Conservation (phyloP, 257 asterid genomes). For the Dorcoceras hygrometricum region DNA sequence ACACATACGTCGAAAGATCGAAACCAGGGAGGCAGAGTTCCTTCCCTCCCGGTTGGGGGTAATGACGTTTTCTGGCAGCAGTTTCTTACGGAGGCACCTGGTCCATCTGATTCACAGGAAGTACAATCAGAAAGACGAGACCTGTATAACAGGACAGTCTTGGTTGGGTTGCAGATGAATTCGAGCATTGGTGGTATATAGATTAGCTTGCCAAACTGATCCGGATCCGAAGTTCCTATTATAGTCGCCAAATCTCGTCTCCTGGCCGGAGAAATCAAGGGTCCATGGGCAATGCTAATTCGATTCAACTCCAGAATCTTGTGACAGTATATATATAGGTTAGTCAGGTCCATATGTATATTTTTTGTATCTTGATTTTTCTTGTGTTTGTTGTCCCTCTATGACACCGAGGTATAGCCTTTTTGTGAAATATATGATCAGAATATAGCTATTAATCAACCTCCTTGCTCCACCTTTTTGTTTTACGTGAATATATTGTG, state of each 20-base stretch:
- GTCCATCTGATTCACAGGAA: conserved; percentile 34
- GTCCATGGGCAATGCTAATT: not conserved
- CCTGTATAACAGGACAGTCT: conserved; percentile 22
- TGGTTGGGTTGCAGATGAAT: conserved; percentile 31
- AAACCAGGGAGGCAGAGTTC: conserved; percentile 21
- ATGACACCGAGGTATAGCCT: not conserved
- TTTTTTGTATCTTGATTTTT: conserved; percentile 18
- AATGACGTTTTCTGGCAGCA: conserved; percentile 91
- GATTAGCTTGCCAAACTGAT: conserved; percentile 48
- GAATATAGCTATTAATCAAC: not conserved
- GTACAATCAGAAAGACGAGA: conserved; percentile 42
- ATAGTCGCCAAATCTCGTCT: conserved; percentile 7
- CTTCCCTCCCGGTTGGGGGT: conserved; percentile 36
- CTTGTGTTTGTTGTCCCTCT: conserved; percentile 5
- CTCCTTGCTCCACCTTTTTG: not conserved
- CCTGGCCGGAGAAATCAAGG: not conserved
- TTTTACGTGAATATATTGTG: not conserved
- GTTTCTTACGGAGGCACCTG: conserved; percentile 72
- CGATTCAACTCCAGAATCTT: conserved; percentile 5
- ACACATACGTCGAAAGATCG: conserved; percentile 26
- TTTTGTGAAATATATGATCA: not conserved
- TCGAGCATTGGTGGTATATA: conserved; percentile 58
- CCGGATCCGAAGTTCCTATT: conserved; percentile 40
- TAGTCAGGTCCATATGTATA: conserved; percentile 15
- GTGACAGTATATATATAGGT: conserved; percentile 17